Conservation (phyloP, 31 red algal genomes). For the Endocladia muricata region DNA sequence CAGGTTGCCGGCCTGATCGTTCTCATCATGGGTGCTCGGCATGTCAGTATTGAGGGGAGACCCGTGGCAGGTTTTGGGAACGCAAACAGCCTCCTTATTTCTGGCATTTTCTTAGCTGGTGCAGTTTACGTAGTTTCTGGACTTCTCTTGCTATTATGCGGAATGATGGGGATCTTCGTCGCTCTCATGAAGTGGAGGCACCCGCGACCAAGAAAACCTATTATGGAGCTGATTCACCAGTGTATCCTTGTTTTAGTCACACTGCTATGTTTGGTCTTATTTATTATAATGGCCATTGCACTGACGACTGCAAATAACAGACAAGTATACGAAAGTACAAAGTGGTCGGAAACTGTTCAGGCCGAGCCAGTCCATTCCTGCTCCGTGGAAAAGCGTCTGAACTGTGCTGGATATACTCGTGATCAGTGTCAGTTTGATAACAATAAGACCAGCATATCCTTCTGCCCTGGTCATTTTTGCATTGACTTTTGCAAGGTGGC, state of each 20-base stretch:
- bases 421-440: constrained; percentile 16
- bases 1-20: constrained; percentile 6
- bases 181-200: not conserved
- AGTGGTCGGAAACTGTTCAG: constrained; percentile 13
- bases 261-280: constrained; percentile 12
- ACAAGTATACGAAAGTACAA: constrained; percentile 6
- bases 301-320: constrained; percentile 16
- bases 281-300: not conserved
- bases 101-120: constrained; percentile 10
- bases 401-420: constrained; percentile 23
- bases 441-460: constrained; percentile 27
- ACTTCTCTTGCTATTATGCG: constrained; percentile 11
- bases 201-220: not conserved
- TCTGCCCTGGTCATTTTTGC: constrained; percentile 60
- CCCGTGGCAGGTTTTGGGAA: not conserved
- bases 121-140: constrained; percentile 7
- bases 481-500: constrained; percentile 52
- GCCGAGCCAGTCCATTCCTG: constrained; percentile 27
- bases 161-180: constrained; percentile 9
- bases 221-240: constrained; percentile 30
- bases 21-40: not conserved
- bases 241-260: constrained; percentile 21
- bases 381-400: constrained; percentile 16
- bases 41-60: not conserved
- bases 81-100: constrained; percentile 3